Percentiles rank a stretch among this genome's conserved stretches.
Evolutionary conservation across 2,329 filamentous ascomycete species (phyloP).

Genomic region (Dactylellina leptospora): DNA sequence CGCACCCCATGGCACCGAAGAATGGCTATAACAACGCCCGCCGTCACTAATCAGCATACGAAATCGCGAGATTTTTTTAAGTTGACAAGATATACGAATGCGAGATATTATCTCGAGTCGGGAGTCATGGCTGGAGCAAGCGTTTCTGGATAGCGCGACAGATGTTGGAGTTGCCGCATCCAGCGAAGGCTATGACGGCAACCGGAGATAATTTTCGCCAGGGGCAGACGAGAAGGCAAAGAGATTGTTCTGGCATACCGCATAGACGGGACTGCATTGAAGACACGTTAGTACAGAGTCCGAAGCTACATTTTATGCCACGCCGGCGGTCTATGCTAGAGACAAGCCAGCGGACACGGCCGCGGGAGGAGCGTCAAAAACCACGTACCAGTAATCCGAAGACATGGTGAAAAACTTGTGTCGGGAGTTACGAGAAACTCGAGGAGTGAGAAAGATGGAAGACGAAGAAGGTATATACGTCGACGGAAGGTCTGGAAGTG

Average conservation of each 20-base stretch:
- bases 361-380: constrained; percentile 58
- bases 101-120: neutral
- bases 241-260: constrained; percentile 75
- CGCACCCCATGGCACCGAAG: constrained; percentile 98
- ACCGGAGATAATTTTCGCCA: constrained; percentile 55
- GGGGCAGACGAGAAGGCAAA: constrained; percentile 46
- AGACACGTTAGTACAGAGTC: constrained; percentile 57
- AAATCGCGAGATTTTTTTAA: constrained; percentile 5
- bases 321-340: neutral
- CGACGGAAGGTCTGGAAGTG: neutral
- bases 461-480: constrained; percentile 27
- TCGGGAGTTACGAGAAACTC: constrained; percentile 53
- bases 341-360: too few species aligned
- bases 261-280: constrained; percentile 85
- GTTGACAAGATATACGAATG: neutral
- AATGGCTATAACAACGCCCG: constrained; percentile 68
- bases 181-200: constrained; percentile 55
- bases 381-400: constrained; percentile 81
- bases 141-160: constrained; percentile 24
- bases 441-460: constrained; percentile 15
- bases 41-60: constrained; percentile 58
- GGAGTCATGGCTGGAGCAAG: neutral
- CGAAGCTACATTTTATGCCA: neutral
- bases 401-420: constrained; percentile 69
- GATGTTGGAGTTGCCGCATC: constrained; percentile 45